phyloP scores from a whole-genome alignment of 768 basidiomycete genomes.

The Galerina sulciceps region DNA sequence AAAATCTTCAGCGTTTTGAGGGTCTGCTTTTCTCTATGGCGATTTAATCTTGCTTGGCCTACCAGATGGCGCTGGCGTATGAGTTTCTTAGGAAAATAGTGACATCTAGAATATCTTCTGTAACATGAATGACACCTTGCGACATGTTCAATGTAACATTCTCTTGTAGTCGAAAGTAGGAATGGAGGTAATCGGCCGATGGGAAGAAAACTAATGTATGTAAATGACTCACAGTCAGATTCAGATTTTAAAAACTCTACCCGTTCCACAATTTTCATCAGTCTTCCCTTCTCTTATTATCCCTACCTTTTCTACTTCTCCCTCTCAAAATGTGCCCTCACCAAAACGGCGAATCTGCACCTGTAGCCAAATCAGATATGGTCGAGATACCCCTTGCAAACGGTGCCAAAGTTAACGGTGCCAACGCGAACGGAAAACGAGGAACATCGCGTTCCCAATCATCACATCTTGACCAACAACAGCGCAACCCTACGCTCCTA shows the following conservation, averaged over 20 bases:
- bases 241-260: conserved; percentile 4
- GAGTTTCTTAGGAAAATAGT: too few species aligned
- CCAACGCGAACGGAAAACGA: conserved; percentile 47
- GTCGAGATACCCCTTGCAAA: conserved; percentile 67
- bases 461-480: conserved; percentile 42
- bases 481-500: conserved; percentile 82
- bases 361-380: conserved; percentile 62
- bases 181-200: too few species aligned
- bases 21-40: too few species aligned
- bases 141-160: too few species aligned
- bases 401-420: conserved; percentile 27
- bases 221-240: conserved; percentile 3
- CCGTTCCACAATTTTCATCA: conserved; percentile 11
- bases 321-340: conserved; percentile 64
- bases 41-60: too few species aligned
- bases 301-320: conserved; percentile 10
- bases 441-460: conserved; percentile 41
- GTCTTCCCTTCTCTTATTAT: conserved; percentile 12
- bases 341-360: conserved; percentile 51
- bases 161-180: too few species aligned
- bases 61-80: too few species aligned
- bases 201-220: not conserved
- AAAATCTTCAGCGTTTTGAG: too few species aligned
- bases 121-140: too few species aligned
- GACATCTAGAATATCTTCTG: too few species aligned